Evolutionary conservation across 306 rosid genomes (phyloP), one percentile per base, ranked within the genome.

Genomic region (Ochetophila trinervis): DNA sequence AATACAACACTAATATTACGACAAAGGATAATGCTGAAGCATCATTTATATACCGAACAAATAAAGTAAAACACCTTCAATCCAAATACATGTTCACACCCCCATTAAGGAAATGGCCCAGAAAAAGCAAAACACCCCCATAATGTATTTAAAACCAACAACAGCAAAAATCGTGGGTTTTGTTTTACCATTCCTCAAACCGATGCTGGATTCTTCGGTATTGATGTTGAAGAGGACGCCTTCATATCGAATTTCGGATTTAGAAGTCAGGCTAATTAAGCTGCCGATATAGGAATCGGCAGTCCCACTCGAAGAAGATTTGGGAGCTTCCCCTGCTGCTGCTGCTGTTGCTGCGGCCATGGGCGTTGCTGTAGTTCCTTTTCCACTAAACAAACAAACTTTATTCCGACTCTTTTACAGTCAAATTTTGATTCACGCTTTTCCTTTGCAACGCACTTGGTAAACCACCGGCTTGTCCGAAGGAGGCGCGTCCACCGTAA

Each of bases 231-330:
- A 66, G 48, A 78, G 74, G 47, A 78, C 57, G 36, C 82, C 82
- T 44, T 77, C 82, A 15, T 72, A 77, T 12, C 74, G 73, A 56
- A 71, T 77, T 52, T 71, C 74, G 8, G 66, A 66, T 70, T 77
- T 77, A 50, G 82, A 77, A 36, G 82, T 77, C 57, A 77, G 62
- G 66, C 77, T 77, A 11, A 77, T 72, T 57, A 72, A 53, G 74
- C 82, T 67, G 18, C 82, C 82, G 27, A 77, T 37, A 45, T 67
- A 77, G 22, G 82, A 61, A 71, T 71, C 82, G 12, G 74, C 78
- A 15, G 74, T 37, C 24, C 49, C 54, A 72, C 21, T 48, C 11
- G 69, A 47, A 4, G 72, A 70, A 44, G 81, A 76, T 76, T 64
- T 70, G 59, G 72, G 53, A 30, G 73, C 45, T 36, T 68, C 52